Evolutionary conservation across 768 basidiomycete species (phyloP), one percentile per base, ranked within the genome.

Genomic region (Leccinum olivaceopallidum): DNA sequence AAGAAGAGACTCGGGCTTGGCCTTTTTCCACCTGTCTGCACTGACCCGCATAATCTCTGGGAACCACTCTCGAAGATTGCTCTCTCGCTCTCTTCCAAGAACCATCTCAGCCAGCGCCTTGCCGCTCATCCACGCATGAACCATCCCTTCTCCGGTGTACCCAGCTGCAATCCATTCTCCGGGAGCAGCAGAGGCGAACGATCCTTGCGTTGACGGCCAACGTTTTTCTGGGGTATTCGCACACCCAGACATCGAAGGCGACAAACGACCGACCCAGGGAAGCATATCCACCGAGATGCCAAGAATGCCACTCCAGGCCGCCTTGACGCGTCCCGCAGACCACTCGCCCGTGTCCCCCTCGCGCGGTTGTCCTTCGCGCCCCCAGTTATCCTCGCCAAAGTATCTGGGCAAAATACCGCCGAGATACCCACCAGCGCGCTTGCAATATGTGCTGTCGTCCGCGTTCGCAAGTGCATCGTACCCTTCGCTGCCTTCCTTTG

Each of bases 141-240:
- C 82, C 88, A 89, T 89, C 3, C 89, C 89, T 65, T 91, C 89
- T 0, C 88, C 89, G 2, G 81, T 78, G 68, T 85, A 90, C 18
- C 88, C 89, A 4, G 86, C 88, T 26, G 84, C 79, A 24, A 90
- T 81, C 89, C 89, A 90, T 70, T 90, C 89, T 13, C 87, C 88
- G 1, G 85, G 74, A 0, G 68, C 61, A 9, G 78, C 75, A 48
- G 63, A 59, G 8, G 61, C 36, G 13, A 51, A 57, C 0, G 26
- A 16, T 18, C 39, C 51, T 16, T 34, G 39, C 2, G 16, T n/a
- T 8, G 58, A 55, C 6, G 13, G 20, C 36, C 10, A n/a, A 13
- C 24, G n/a, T 18, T 50, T 57, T 16, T 53, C 52, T 18, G 51
- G 54, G 5, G 75, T 73, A 36, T 60, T 53, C 0, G 55, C 48